Percentiles rank a stretch among this genome's conserved stretches.
These are phyloP conservation scores for Otatea glauca DNA, from an alignment of 176 grass and related monocot species.

Conservation along the genomic window DNA sequence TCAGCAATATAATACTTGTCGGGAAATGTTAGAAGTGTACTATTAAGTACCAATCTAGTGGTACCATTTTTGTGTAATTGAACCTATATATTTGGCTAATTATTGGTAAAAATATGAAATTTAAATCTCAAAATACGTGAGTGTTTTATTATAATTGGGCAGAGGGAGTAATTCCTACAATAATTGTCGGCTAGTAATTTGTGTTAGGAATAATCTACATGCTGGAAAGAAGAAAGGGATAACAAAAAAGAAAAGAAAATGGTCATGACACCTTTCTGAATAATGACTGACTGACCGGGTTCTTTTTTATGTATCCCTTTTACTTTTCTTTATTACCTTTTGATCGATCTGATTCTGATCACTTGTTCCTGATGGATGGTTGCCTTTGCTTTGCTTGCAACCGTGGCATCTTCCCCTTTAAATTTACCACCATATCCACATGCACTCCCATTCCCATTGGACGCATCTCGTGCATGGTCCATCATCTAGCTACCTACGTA, in stretches of 20 bases:
- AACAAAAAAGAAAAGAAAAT: background rate
- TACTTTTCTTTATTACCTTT: background rate
- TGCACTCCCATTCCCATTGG: background rate
- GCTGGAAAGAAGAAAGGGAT: constrained; percentile 20
- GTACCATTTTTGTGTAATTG: background rate
- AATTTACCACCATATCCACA: background rate
- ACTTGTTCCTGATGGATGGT: background rate
- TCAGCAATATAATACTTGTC: too few species aligned
- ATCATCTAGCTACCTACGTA: background rate
- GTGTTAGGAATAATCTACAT: background rate
- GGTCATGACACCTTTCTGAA: background rate
- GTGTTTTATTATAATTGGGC: background rate
- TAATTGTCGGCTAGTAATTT: background rate
- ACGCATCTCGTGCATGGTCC: background rate
- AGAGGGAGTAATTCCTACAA: background rate
- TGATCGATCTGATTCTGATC: constrained; percentile 22
- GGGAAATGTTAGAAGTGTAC: too few species aligned
- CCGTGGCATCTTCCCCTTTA: constrained; percentile 48
- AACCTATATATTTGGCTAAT: background rate
- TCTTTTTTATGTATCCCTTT: background rate
- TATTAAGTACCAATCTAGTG: too few species aligned
- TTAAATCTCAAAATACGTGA: background rate
- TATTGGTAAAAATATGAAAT: background rate
- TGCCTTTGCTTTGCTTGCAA: constrained; percentile 51
- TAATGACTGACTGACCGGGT: background rate